A percentile compares a stretch with the other conserved stretches of the same genome.
Evolutionary conservation across 306 rosid genomes (phyloP).

Genomic region (Cicer arietinum): DNA sequence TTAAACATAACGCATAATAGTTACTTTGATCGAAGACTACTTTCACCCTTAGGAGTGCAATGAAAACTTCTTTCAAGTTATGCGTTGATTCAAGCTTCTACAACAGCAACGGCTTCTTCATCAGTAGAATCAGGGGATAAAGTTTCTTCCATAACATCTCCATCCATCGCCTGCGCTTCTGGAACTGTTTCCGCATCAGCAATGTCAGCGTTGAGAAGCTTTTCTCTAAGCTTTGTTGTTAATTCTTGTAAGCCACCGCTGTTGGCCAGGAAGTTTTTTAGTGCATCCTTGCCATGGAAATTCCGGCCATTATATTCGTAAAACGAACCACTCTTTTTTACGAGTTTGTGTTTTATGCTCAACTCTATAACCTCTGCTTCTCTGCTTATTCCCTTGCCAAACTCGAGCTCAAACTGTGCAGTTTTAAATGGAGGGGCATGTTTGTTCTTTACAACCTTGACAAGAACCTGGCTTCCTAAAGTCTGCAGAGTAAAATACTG

Average conservation of each 20-base stretch:
- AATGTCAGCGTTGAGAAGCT: constrained; percentile 52
- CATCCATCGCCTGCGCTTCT: constrained; percentile 43
- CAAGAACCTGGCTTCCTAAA: constrained; percentile 78
- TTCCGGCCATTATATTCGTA: constrained; percentile 58
- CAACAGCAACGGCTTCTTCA: constrained; percentile 61
- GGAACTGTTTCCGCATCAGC: constrained; percentile 42
- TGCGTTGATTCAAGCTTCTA: constrained; percentile 50
- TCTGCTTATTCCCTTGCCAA: constrained; percentile 84
- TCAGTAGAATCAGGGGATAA: constrained; percentile 63
- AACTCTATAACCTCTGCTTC: constrained; percentile 72
- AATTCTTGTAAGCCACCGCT: constrained; percentile 51
- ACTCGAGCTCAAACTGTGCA: constrained; percentile 83
- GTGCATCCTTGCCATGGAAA: constrained; percentile 78
- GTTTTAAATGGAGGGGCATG: constrained; percentile 94
- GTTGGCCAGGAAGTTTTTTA: constrained; percentile 63
- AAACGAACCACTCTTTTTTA: constrained; percentile 57
- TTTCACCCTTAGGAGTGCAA: background rate
- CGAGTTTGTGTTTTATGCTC: constrained; percentile 68
- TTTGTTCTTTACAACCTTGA: constrained; percentile 93
- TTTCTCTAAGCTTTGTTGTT: constrained; percentile 67
- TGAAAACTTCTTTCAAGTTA: constrained; percentile 25
- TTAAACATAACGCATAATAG: background rate
- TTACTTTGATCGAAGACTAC: constrained; percentile 2
- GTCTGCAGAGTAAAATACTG: constrained; percentile 56
- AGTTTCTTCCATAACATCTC: constrained; percentile 48